A percentile compares a stretch with the other conserved stretches of the same genome.
These are phyloP conservation scores for Amoebophrya sp. DNA, from an alignment of 169 alveolate genomes.

Conservation along the genomic window DNA sequence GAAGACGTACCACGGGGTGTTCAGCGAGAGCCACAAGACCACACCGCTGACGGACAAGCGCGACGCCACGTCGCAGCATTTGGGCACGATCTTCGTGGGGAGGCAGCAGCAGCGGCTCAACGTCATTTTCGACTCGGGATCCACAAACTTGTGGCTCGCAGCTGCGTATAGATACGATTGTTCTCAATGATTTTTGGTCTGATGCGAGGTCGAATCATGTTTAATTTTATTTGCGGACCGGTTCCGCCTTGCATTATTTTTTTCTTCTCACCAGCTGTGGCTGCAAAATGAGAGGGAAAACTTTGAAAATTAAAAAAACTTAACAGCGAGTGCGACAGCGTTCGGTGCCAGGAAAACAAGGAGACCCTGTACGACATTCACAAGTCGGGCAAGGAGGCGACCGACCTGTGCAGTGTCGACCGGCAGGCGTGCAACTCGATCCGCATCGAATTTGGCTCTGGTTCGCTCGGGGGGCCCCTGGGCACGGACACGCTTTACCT, in stretches of 20 bases:
- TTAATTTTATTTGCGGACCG: too few species aligned
- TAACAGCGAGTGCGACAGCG: conserved; percentile 8
- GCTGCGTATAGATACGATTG: background rate
- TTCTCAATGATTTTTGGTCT: too few species aligned
- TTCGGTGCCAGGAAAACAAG: background rate
- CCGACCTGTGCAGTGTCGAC: background rate
- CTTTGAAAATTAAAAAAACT: too few species aligned
- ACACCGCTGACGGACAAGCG: conserved; percentile 7
- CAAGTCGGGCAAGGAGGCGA: background rate
- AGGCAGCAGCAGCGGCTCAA: background rate
- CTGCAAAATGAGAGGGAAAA: too few species aligned
- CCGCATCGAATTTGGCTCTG: background rate
- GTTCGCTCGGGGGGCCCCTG: background rate
- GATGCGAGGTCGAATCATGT: too few species aligned
- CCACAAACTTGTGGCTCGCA: background rate
- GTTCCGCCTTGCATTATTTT: too few species aligned
- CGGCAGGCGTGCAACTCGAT: background rate
- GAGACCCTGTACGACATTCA: background rate
- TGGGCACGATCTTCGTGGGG: background rate
- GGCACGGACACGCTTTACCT: background rate
- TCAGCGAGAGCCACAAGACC: background rate
- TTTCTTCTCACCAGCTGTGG: too few species aligned
- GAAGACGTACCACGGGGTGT: background rate
- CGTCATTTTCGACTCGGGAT: background rate
- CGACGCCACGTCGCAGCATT: background rate